Conservation (phyloP, 202 grass and related monocot species). For the Musa balbisiana region DNA sequence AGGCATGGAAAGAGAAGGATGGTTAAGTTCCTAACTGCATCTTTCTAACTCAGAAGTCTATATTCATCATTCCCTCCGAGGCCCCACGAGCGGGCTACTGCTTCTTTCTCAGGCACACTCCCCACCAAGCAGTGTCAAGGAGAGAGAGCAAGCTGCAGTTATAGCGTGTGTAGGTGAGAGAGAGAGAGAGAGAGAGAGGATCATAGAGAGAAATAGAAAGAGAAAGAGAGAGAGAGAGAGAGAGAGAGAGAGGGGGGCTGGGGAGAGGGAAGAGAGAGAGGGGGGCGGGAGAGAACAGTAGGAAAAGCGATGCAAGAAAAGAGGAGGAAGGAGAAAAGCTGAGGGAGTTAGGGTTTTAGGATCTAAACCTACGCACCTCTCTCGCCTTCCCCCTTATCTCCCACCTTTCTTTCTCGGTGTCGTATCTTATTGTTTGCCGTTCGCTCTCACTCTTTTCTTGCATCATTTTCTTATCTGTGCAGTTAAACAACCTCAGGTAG, state of each 20-base stretch:
- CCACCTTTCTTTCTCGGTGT: not conserved
- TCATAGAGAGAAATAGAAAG: not conserved
- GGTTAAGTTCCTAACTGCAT: not conserved
- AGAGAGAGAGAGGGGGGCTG: no score
- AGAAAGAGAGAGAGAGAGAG: not conserved
- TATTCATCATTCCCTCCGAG: conserved; percentile 18
- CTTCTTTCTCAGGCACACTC: not conserved
- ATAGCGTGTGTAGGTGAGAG: not conserved
- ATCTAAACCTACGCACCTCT: not conserved
- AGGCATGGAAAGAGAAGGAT: not conserved
- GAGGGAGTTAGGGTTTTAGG: conserved; percentile 9
- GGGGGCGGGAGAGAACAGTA: no score
- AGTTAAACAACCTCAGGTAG: not conserved
- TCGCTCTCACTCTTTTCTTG: not conserved
- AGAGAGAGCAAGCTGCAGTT: not conserved
- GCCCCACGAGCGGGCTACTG: conserved; percentile 14
- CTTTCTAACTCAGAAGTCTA: not conserved
- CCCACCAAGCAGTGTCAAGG: not conserved
- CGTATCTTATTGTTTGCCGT: not conserved
- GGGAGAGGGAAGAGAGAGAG: not conserved
- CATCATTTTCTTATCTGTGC: not conserved
- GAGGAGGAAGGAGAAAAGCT: conserved; percentile 6
- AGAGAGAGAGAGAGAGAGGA: not conserved
- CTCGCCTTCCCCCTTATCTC: no score
- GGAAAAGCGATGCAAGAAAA: not conserved